Base-by-base conservation (phyloP, 1,284 basidiomycete species). In the Fomitopsis betulina region DNA sequence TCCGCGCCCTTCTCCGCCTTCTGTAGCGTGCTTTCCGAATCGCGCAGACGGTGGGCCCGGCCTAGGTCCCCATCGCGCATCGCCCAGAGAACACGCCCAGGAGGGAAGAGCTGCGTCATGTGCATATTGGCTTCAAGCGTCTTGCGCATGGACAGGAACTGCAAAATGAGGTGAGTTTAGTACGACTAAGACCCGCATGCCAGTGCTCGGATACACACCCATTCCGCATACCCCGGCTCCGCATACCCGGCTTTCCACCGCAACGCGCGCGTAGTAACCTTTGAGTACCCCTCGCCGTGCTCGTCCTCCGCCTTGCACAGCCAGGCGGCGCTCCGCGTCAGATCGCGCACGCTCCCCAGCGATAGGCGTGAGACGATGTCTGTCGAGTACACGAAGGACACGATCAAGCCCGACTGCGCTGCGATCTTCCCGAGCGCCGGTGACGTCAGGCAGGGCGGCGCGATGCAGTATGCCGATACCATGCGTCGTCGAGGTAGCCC, bases 101-200 rank as follows among this genome's bases (percentile, higher is more conserved):
- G 88, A 3, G 92, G 92, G 65, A 83, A 93, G 66, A 92, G 79
- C 65, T 87, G 81, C 7, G 84, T 76, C 74, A 81, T 83, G 54
- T 84, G 82, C 91, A 94, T 93, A 62, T 91, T 93, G 27, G 90
- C 91, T 70, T 93, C 90, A 0, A 94, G 78, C 3, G 91, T 91
- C 76, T 91, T 92, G 32, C 92, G 82, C 40, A 89, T 80, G 0
- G 89, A 81, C 33, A 93, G 74, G 67, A 92, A 89, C 90, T 91
- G 37, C 49, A 39, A 54, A 38, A n/a, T 9, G 37, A 56, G 25
- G 5, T 27, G 12, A 30, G 35, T 37, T 47, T 3, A 25, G 17
- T 27, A 27, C 4, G 13, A 10, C 38, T 33, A n/a, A 42, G 27
- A 52, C 54, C 27, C 52, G 21, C 15, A 35, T 30, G 17, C n/a